Conservation (phyloP, 495 filamentous ascomycete species). For the Glonium stellatum region DNA sequence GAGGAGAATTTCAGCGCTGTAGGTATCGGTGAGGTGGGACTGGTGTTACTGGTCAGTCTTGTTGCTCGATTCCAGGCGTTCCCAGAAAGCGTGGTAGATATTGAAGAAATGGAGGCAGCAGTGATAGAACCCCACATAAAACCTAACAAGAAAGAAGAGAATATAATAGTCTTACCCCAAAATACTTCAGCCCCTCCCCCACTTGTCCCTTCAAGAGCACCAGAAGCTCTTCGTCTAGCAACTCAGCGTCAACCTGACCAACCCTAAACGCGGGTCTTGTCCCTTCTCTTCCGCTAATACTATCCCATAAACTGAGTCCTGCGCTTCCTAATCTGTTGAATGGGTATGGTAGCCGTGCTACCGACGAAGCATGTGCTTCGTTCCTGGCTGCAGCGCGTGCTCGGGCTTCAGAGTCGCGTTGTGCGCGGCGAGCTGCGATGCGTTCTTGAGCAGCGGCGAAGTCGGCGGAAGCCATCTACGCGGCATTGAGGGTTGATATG, state of each 20-base stretch:
- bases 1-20: constrained; percentile 77
- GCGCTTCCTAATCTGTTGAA: constrained; percentile 52
- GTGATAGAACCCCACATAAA: background rate
- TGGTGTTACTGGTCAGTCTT: constrained; percentile 18
- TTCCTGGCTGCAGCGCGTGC: constrained; percentile 50
- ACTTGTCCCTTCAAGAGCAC: constrained; percentile 79
- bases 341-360: constrained; percentile 56
- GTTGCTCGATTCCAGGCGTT: background rate
- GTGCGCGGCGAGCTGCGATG: constrained; percentile 67
- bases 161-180: constrained; percentile 47
- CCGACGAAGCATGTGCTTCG: constrained; percentile 46
- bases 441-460: constrained; percentile 83
- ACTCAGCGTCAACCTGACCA: constrained; percentile 91
- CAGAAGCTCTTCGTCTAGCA: constrained; percentile 90
- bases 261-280: constrained; percentile 84
- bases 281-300: constrained; percentile 66
- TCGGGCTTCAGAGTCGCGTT: constrained; percentile 57
- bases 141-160: background rate
- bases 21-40: constrained; percentile 66
- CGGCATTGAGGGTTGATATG: constrained; percentile 7
- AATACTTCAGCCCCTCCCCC: constrained; percentile 82
- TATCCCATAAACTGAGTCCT: constrained; percentile 58
- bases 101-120: background rate
- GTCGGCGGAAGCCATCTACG: constrained; percentile 62
- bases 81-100: too few relatives aligned